A percentile compares a stretch with the other conserved stretches of the same genome.
These are phyloP conservation scores for Pseudozyma tsukubaensis DNA, from an alignment of 1,284 basidiomycete species.

Conservation along the genomic window DNA sequence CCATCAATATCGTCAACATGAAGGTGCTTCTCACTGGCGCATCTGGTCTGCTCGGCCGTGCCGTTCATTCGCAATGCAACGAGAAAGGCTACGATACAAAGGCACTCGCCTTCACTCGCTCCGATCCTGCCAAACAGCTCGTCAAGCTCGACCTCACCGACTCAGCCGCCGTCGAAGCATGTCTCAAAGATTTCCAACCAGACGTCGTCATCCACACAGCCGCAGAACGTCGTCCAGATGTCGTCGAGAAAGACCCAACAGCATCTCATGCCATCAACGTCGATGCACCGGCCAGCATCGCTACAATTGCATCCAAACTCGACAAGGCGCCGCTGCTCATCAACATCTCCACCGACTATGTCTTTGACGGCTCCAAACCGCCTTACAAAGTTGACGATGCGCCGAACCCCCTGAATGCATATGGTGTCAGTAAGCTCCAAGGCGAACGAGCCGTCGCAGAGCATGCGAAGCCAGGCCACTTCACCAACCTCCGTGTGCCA, in stretches of 20 bases:
- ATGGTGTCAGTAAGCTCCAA: conserved; percentile 68
- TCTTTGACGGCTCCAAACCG: conserved; percentile 68
- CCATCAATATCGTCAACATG: conserved; percentile 10
- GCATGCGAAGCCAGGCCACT: conserved; percentile 47
- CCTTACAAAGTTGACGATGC: conserved; percentile 70
- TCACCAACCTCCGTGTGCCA: conserved; percentile 70
- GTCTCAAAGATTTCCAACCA: conserved; percentile 68
- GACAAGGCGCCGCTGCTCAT: conserved; percentile 66
- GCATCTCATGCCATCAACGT: conserved; percentile 71
- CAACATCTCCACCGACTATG: conserved; percentile 71
- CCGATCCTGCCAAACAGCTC: conserved; percentile 67
- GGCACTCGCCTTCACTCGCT: conserved; percentile 70
- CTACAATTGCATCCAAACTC: conserved; percentile 51
- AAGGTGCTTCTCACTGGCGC: conserved; percentile 71
- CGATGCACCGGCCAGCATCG: conserved; percentile 70
- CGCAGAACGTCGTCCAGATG: conserved; percentile 71
- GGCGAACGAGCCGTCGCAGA: conserved; percentile 67
- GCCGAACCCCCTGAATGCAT: conserved; percentile 72
- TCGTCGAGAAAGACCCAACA: conserved; percentile 69
- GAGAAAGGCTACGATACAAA: conserved; percentile 37
- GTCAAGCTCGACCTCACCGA: conserved; percentile 71
- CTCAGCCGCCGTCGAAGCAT: conserved; percentile 67
- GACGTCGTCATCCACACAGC: conserved; percentile 72
- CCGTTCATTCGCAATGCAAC: conserved; percentile 62
- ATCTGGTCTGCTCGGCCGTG: conserved; percentile 72